Base-by-base conservation (phyloP, 106 monocot species). In the Dendrobium officinale region DNA sequence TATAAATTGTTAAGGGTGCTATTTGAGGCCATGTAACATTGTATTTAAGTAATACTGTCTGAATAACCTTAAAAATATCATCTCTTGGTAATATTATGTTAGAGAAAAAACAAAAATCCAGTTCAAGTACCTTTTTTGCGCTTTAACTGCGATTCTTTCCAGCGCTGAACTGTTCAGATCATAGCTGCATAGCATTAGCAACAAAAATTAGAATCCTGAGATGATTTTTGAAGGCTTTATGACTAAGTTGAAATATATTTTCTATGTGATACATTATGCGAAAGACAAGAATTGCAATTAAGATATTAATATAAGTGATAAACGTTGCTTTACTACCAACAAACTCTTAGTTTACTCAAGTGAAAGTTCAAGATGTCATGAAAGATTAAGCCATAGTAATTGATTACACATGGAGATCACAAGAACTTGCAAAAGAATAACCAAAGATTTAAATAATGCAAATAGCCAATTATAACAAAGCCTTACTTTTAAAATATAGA, bases 121-220 rank as follows among this genome's bases (percentile, higher is more conserved):
- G 43, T 74, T 44, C 58, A 54, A n/a, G 49, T 89, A 96, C 96
- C 93, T 93, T 82, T 91, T 96, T 80, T 86, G 85, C 61, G 77
- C 42, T 84, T 79, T 90, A 24, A 85, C 73, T 10, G 44, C 79
- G 45, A 85, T 88, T 73, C 93, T 89, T 83, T 96, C 93, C 24
- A 59, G 86, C 73, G 88, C 88, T 7, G 93, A 86, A 77, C 96
- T 93, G 72, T 85, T 85, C 73, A 96, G 84, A 79, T 91, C 82
- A 80, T 96, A 96, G 2, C 96, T 96, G 86, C 85, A 86, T 22
- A 47, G 11, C 76, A 37, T 49, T 24, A 76, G 49, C 6, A 49
- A 49, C 24, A 76, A 76, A 26, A 49, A 0, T 47, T 24, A 49
- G 27, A 24, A 70, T 70, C 15, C 11, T 66, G 24, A 66, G 64